Conservation (phyloP, 2,329 filamentous ascomycete species). For the Phyllachora maydis region DNA sequence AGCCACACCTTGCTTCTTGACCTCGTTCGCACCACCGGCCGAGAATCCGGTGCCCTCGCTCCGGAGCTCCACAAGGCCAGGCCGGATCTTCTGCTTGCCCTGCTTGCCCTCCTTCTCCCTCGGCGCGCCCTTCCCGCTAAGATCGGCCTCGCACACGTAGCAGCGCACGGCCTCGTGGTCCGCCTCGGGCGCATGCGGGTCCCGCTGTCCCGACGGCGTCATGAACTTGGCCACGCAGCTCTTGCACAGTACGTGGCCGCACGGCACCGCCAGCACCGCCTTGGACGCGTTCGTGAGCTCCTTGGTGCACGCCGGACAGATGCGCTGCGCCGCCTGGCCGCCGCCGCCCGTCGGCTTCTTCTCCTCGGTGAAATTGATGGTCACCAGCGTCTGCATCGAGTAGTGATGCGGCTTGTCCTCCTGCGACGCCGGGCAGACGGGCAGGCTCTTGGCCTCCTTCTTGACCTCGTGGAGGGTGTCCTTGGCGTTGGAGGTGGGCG, state of each 20-base stretch:
- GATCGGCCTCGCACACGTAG: constrained; percentile 69
- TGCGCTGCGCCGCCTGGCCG: constrained; percentile 17
- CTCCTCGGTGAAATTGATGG: constrained; percentile 59
- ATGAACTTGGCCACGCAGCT: constrained; percentile 74
- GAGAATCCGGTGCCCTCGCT: constrained; percentile 89
- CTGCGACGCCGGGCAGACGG: constrained; percentile 58
- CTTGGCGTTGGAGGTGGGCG: constrained; percentile 43
- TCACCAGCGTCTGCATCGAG: constrained; percentile 58
- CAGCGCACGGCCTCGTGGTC: constrained; percentile 35
- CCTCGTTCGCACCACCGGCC: constrained; percentile 63
- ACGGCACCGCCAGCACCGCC: constrained; percentile 39
- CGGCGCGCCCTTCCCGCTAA: constrained; percentile 30
- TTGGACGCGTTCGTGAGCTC: constrained; percentile 18
- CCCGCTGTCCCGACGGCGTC: constrained; percentile 28
- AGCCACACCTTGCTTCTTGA: constrained; percentile 57
- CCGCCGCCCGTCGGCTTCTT: constrained; percentile 28
- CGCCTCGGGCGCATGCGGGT: constrained; percentile 36
- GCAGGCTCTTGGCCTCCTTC: constrained; percentile 44
- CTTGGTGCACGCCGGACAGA: constrained; percentile 65
- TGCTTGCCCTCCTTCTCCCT: constrained; percentile 20
- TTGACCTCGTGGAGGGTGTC: constrained; percentile 29
- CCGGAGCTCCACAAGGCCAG: constrained; percentile 59
- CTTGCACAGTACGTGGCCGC: constrained; percentile 80
- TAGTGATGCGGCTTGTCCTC: constrained; percentile 48
- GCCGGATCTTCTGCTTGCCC: constrained; percentile 35